Conservation (phyloP, 352 stramenopile species). For the Phytophthora agathidicida region DNA sequence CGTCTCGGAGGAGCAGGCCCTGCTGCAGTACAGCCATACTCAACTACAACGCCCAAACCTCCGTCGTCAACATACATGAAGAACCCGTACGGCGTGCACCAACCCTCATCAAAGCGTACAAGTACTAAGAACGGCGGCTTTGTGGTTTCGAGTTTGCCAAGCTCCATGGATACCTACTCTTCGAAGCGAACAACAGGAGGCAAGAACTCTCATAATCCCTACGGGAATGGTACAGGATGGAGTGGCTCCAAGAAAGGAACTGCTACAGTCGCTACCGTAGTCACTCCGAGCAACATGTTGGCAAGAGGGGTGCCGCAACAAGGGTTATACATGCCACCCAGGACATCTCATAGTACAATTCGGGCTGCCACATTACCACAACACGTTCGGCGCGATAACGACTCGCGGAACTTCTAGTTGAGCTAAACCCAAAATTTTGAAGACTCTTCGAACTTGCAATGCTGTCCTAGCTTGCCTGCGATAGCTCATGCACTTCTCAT, state of each 20-base stretch:
- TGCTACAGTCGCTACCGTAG: background rate
- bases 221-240: slow-evolving; percentile 20
- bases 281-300: slow-evolving; percentile 14
- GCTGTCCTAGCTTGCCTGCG: too few species aligned
- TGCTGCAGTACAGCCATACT: slow-evolving; percentile 39
- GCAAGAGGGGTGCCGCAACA: slow-evolving; percentile 26
- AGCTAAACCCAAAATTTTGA: slow-evolving; percentile 39
- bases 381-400: slow-evolving; percentile 32
- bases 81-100: slow-evolving; percentile 40
- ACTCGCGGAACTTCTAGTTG: slow-evolving; percentile 30
- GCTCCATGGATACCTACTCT: slow-evolving; percentile 60
- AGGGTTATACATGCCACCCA: slow-evolving; percentile 41
- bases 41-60: slow-evolving; percentile 46
- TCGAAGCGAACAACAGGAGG: slow-evolving; percentile 42
- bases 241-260: slow-evolving; percentile 27
- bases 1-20: slow-evolving; percentile 10
- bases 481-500: background rate
- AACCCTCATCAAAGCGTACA: slow-evolving; percentile 32
- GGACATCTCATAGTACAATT: slow-evolving; percentile 50
- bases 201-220: slow-evolving; percentile 19
- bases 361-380: slow-evolving; percentile 28
- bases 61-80: slow-evolving; percentile 60
- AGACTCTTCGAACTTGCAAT: too few species aligned
- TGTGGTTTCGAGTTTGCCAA: slow-evolving; percentile 32
- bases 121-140: slow-evolving; percentile 18